Conservation (phyloP, 441 rosid species). For the Rhodomyrtus psidioides region DNA sequence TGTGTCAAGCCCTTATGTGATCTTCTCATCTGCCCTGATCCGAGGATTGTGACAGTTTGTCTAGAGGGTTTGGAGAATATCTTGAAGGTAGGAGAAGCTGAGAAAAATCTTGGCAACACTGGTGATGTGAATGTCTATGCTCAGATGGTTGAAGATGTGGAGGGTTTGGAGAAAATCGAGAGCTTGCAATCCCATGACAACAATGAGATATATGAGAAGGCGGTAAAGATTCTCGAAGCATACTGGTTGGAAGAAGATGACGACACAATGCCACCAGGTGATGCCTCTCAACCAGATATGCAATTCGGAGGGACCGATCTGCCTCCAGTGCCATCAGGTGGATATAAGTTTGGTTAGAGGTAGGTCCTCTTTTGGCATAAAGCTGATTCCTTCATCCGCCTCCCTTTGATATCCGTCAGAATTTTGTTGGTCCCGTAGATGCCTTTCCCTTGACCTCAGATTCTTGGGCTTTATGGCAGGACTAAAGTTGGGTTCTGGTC, state of each 20-base stretch:
- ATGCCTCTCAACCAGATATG: slow-evolving; percentile 46
- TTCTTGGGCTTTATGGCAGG: background rate
- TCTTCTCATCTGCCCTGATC: slow-evolving; percentile 48
- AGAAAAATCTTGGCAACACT: background rate
- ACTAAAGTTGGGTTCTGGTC: background rate
- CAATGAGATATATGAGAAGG: slow-evolving; percentile 18
- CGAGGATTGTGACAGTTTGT: slow-evolving; percentile 35
- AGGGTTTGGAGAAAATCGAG: slow-evolving; percentile 12
- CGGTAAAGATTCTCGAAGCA: slow-evolving; percentile 71
- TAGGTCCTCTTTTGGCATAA: slow-evolving; percentile 2
- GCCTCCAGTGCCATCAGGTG: slow-evolving; percentile 61
- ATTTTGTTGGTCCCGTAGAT: background rate
- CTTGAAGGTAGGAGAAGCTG: slow-evolving; percentile 41
- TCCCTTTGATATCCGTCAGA: background rate
- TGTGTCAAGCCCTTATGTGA: slow-evolving; percentile 52
- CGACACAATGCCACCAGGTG: slow-evolving; percentile 58
- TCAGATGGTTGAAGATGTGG: slow-evolving; percentile 9
- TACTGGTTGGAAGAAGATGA: slow-evolving; percentile 86
- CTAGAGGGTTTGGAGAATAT: slow-evolving; percentile 52
- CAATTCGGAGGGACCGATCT: slow-evolving; percentile 51
- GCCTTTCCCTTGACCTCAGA: background rate
- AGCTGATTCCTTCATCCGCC: background rate
- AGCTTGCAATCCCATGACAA: slow-evolving; percentile 8
- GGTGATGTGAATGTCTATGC: slow-evolving; percentile 5
- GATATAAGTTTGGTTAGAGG: slow-evolving; percentile 80